A percentile compares a stretch with the other conserved stretches of the same genome.
Evolutionary conservation across 2,329 filamentous ascomycete genomes (phyloP).

Genomic region (Conoideocrella luteorostrata): DNA sequence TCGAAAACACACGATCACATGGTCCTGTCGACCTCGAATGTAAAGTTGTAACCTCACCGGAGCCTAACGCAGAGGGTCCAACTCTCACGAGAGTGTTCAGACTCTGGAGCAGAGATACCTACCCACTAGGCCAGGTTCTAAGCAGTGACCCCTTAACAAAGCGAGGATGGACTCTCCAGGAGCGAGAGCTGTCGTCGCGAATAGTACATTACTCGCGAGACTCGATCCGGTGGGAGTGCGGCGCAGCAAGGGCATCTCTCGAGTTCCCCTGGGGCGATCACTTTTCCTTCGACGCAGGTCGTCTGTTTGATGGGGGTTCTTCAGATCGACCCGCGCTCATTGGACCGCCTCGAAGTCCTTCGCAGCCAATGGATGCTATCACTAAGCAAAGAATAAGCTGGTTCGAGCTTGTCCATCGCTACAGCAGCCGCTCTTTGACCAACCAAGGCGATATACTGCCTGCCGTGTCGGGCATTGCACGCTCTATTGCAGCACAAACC

Average conservation of each 20-base stretch:
- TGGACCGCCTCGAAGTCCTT: not conserved
- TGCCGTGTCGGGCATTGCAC: constrained; percentile 1
- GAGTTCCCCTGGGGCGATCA: constrained; percentile 4
- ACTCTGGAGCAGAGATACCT: constrained; percentile 3
- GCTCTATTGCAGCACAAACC: not conserved
- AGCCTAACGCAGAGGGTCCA: no score
- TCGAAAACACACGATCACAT: not conserved
- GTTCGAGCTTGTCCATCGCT: constrained; percentile 4
- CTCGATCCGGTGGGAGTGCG: constrained; percentile 1
- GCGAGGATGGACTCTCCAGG: constrained; percentile 4
- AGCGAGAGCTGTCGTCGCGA: not conserved
- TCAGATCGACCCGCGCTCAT: constrained; percentile 1
- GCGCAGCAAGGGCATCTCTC: not conserved
- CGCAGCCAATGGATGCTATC: not conserved
- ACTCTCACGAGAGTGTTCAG: no score
- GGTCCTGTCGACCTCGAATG: constrained; percentile 4
- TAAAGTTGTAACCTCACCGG: no score
- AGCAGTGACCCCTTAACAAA: not conserved
- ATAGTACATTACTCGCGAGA: constrained; percentile 1
- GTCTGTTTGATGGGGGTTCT: not conserved
- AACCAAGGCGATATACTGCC: not conserved
- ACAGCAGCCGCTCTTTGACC: constrained; percentile 1
- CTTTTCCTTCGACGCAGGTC: constrained; percentile 2
- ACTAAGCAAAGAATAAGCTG: constrained; percentile 1
- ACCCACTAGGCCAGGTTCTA: constrained; percentile 1